A percentile compares a stretch with the other conserved stretches of the same genome.
Evolutionary conservation across 2,329 filamentous ascomycete genomes (phyloP).

Genomic region (Aureobasidium lini): DNA sequence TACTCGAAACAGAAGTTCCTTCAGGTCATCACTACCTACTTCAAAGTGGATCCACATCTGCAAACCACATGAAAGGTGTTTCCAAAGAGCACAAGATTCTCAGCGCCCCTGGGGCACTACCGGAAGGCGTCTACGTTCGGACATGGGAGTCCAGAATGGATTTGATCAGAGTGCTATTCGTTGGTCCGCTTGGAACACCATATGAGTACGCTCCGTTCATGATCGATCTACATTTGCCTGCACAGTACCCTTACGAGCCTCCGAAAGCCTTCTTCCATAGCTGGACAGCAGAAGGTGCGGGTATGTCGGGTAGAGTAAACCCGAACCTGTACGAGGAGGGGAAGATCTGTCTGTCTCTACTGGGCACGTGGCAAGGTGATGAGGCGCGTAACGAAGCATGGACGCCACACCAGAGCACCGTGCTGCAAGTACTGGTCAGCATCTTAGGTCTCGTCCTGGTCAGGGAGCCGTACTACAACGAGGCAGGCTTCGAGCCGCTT

Average conservation of each 20-base stretch:
- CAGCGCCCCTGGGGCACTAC: conserved; percentile 33
- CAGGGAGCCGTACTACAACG: conserved; percentile 55
- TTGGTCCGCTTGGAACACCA: conserved; percentile 52
- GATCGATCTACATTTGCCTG: conserved; percentile 49
- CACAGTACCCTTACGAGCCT: conserved; percentile 44
- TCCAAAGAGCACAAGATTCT: conserved; percentile 54
- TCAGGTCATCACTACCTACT: conserved; percentile 35
- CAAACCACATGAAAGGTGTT: conserved; percentile 42
- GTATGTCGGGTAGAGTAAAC: conserved; percentile 46
- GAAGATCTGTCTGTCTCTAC: conserved; percentile 52
- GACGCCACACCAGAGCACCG: conserved; percentile 45
- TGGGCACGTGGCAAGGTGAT: conserved; percentile 53
- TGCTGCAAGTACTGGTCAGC: conserved; percentile 52
- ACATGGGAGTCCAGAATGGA: conserved; percentile 54
- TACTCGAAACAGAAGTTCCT: conserved; percentile 38
- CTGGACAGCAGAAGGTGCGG: conserved; percentile 41
- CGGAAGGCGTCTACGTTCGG: conserved; percentile 49
- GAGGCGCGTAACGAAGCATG: conserved; percentile 46
- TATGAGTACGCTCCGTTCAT: conserved; percentile 55
- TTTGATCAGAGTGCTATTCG: conserved; percentile 50
- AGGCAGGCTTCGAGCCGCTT: conserved; percentile 53
- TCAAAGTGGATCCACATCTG: conserved; percentile 17
- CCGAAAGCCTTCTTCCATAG: conserved; percentile 50
- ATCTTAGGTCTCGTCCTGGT: conserved; percentile 52
- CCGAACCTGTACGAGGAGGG: conserved; percentile 58